These are phyloP conservation scores for Meripilus lineatus DNA, from an alignment of 1,284 basidiomycete genomes.

Conservation along the genomic window DNA sequence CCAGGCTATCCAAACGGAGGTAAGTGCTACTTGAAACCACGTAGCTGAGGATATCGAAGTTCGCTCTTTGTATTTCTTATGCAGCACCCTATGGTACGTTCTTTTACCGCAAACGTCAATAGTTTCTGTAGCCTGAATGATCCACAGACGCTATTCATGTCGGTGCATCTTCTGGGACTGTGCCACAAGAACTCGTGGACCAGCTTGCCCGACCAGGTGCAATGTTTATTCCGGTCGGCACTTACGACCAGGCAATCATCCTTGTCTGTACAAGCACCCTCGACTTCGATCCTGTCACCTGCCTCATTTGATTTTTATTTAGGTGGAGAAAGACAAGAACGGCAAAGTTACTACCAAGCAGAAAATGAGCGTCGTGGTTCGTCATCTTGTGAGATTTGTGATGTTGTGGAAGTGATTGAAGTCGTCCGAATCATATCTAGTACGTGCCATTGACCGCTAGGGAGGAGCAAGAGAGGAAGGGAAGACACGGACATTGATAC, in stretches of 20 bases:
- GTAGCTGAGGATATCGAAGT: neutral
- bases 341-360: slow-evolving; percentile 66
- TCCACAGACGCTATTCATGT: slow-evolving; percentile 89
- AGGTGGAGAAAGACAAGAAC: slow-evolving; percentile 76
- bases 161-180: slow-evolving; percentile 80
- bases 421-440: no score
- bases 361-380: slow-evolving; percentile 79
- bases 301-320: no score
- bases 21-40: neutral
- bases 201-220: slow-evolving; percentile 83
- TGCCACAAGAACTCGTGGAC: slow-evolving; percentile 74
- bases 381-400: no score
- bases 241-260: slow-evolving; percentile 51
- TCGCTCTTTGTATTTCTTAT: no score
- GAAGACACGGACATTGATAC: no score
- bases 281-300: no score
- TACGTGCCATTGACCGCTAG: no score
- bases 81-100: slow-evolving; percentile 4
- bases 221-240: slow-evolving; percentile 93
- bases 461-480: no score
- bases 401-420: no score
- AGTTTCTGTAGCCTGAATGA: neutral
- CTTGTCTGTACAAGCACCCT: no score
- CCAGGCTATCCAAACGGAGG: neutral
- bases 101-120: no score